Conservation (phyloP, 306 rosid genomes). For the Myrica gale region DNA sequence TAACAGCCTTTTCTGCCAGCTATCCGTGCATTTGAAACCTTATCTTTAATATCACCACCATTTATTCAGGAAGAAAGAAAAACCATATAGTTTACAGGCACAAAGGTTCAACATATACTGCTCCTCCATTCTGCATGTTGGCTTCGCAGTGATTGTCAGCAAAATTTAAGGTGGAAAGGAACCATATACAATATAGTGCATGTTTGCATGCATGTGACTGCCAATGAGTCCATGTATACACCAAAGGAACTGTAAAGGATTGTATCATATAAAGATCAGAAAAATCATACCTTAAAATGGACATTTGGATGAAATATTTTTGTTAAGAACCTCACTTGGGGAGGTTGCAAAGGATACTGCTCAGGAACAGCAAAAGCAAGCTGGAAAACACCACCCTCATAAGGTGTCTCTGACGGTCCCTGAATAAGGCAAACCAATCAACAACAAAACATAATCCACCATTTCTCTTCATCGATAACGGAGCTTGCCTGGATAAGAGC, state of each 20-base stretch:
- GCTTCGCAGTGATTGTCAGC: not conserved
- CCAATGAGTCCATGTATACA: not conserved
- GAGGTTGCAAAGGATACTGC: constrained; percentile 94
- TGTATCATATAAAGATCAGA: not conserved
- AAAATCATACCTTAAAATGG: constrained; percentile 75
- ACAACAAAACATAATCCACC: not conserved
- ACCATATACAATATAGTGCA: not conserved
- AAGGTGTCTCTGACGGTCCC: constrained; percentile 99
- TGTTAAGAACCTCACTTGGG: constrained; percentile 96
- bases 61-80: not conserved
- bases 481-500: constrained; percentile 75
- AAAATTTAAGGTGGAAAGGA: constrained; percentile 7
- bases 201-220: not conserved
- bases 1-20: not conserved
- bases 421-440: constrained; percentile 27
- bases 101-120: constrained; percentile 8
- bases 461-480: not conserved
- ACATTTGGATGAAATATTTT: constrained; percentile 98
- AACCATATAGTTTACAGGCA: not conserved
- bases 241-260: not conserved
- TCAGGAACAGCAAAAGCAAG: constrained; percentile 92
- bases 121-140: not conserved
- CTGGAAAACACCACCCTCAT: constrained; percentile 90
- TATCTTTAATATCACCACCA: too few relatives aligned
- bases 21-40: not conserved